A percentile compares a stretch with the other conserved stretches of the same genome.
These are phyloP conservation scores for Cordyceps pruinosa DNA, from an alignment of 2,329 filamentous ascomycete genomes.

Conservation along the genomic window DNA sequence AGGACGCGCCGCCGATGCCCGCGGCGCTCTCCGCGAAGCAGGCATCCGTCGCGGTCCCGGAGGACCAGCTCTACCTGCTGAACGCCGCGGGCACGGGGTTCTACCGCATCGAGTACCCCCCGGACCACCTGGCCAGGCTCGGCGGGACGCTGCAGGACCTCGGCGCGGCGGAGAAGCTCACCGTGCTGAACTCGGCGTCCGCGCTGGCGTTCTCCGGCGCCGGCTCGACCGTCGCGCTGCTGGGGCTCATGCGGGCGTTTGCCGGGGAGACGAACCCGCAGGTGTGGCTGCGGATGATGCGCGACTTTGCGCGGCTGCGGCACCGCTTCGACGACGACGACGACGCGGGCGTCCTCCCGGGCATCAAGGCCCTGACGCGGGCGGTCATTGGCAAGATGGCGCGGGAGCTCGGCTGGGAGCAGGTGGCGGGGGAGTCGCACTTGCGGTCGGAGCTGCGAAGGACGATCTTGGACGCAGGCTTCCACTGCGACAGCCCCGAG, in stretches of 20 bases:
- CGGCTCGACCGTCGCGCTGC: conserved; percentile 69
- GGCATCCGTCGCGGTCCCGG: conserved; percentile 70
- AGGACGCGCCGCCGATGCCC: conserved; percentile 64
- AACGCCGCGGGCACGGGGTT: conserved; percentile 85
- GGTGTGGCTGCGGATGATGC: conserved; percentile 81
- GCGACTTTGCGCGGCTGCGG: conserved; percentile 68
- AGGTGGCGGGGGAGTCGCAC: conserved; percentile 69
- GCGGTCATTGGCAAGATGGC: conserved; percentile 71
- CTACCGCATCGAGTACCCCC: conserved; percentile 89
- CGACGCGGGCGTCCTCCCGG: conserved; percentile 60
- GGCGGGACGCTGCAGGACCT: conserved; percentile 69
- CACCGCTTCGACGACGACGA: conserved; percentile 78
- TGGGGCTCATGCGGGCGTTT: conserved; percentile 80
- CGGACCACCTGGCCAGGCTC: conserved; percentile 70
- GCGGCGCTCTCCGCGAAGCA: conserved; percentile 47
- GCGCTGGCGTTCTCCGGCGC: conserved; percentile 84
- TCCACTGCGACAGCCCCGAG: conserved; percentile 67
- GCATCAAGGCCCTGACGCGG: conserved; percentile 75
- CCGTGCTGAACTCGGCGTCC: conserved; percentile 80
- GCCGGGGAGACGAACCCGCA: conserved; percentile 73
- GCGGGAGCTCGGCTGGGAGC: conserved; percentile 80
- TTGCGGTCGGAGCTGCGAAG: conserved; percentile 76
- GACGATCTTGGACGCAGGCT: conserved; percentile 68
- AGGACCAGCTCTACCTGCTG: conserved; percentile 82
- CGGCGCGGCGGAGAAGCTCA: conserved; percentile 83